phyloP scores from a whole-genome alignment of 1,284 basidiomycete genomes.

The Chalciporus sp. region DNA sequence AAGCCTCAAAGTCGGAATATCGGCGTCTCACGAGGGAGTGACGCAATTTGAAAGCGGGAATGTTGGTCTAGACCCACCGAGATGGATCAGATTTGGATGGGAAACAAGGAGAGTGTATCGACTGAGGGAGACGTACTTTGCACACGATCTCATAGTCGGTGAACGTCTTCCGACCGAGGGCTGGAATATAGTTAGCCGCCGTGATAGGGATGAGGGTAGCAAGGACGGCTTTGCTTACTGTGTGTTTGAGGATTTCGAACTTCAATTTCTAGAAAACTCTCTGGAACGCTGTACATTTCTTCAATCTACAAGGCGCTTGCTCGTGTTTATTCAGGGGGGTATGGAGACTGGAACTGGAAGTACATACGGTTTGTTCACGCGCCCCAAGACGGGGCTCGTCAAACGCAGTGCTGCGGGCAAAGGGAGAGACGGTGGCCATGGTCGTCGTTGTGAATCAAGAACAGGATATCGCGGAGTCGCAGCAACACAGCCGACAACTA shows the following conservation, averaged over 20 bases:
- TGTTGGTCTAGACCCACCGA: constrained; percentile 77
- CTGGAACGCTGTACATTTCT: constrained; percentile 97
- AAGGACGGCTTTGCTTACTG: constrained; percentile 52
- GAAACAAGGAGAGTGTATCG: not conserved
- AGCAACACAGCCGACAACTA: constrained; percentile 24
- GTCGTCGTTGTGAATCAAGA: constrained; percentile 26
- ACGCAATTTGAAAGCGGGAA: constrained; percentile 96
- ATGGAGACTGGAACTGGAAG: constrained; percentile 15
- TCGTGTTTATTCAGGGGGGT: constrained; percentile 34
- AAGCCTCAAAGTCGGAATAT: constrained; percentile 99
- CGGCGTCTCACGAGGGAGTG: constrained; percentile 94
- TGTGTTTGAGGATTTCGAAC: constrained; percentile 97
- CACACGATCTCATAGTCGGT: constrained; percentile 99
- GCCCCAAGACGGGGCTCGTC: constrained; percentile 70
- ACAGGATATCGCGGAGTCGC: constrained; percentile 9
- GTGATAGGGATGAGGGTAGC: not conserved
- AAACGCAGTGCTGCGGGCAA: constrained; percentile 74
- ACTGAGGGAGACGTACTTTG: constrained; percentile 62
- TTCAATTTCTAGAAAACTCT: constrained; percentile 98
- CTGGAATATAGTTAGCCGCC: constrained; percentile 42
- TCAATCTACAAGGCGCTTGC: constrained; percentile 70
- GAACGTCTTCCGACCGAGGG: constrained; percentile 97
- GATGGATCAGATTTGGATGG: not conserved
- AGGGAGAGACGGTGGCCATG: constrained; percentile 77
- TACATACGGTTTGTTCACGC: constrained; percentile 81